Base-by-base conservation (phyloP, 2,329 filamentous ascomycete species). In the Penicillium sp. region DNA sequence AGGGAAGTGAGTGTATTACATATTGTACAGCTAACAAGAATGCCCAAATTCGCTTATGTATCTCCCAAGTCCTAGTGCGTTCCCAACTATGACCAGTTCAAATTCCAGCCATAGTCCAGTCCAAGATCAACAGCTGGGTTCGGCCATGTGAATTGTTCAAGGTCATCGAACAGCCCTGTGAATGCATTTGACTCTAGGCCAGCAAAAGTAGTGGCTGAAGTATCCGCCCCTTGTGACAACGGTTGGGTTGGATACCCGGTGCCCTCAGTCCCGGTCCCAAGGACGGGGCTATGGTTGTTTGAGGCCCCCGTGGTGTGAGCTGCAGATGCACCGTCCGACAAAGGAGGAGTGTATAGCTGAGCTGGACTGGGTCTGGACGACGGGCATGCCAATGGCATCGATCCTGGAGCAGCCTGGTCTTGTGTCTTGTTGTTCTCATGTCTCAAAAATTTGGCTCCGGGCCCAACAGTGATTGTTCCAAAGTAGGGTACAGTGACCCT, bases 401-500 rank as follows among this genome's bases (percentile, higher is more conserved):
- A 41, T 11, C 31, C 59, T 20, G 58, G 39, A 35, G 59, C 57
- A 48, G 63, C 65, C 25, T 61, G 60, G 15, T 67, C 17, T 39
- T 57, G 62, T 15, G 51, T 56, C 15, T 58, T 63, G 25, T 25
- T 58, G 20, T 42, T 34, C 25, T 62, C 53, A 14, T 20, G 22
- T 17, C 57, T 63, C 12, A 66, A 62, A 35, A 74, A 71, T 11
- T 73, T 74, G 38, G 71, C 71, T 35, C 75, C 75, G 5, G 70
- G 67, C 6, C 73, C 71, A 7, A 79, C 70, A 8, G 71, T 71
- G 37, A 79, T 74, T 10, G 74, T 81, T 22, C 83, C 77, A 70
- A 81, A 81, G 58, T 78, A 81, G 2, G 79, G 79, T 22, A 82
- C 75, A 5, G 75, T 74, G 17, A 79, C 74, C 63, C 78, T 77